A percentile compares a stretch with the other conserved stretches of the same genome.
These are phyloP conservation scores for Strobilomyces echinocephalus DNA, from an alignment of 768 basidiomycete genomes.

Conservation along the genomic window DNA sequence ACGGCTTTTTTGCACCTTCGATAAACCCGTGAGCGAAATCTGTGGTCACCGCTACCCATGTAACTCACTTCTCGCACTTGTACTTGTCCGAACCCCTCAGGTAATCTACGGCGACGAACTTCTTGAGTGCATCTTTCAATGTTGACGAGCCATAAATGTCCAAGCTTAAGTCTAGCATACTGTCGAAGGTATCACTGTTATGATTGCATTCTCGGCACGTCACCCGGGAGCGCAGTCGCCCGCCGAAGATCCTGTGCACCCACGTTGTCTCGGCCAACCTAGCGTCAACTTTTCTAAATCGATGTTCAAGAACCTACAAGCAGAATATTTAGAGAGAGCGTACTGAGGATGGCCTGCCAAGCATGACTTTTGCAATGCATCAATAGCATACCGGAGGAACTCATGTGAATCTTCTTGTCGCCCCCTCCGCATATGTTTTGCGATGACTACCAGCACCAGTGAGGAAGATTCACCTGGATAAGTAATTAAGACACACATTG, in stretches of 20 bases:
- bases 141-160: conserved; percentile 68
- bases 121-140: conserved; percentile 68
- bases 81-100: conserved; percentile 93
- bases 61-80: conserved; percentile 94
- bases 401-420: conserved; percentile 98
- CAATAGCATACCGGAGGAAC: conserved; percentile 91
- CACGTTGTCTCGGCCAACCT: conserved; percentile 82
- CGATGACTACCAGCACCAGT: conserved; percentile 57
- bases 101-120: conserved; percentile 77
- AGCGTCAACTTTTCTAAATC: conserved; percentile 58
- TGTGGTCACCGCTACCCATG: background rate
- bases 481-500: conserved; percentile 47
- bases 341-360: conserved; percentile 69
- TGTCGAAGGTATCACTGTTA: conserved; percentile 95
- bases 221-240: conserved; percentile 85
- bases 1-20: conserved; percentile 88
- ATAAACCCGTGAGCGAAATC: conserved; percentile 7
- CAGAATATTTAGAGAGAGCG: conserved; percentile 26
- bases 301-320: conserved; percentile 9
- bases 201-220: conserved; percentile 75
- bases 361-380: conserved; percentile 83
- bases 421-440: conserved; percentile 86
- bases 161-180: conserved; percentile 88
- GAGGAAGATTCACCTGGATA: conserved; percentile 3
- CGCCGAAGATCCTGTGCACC: conserved; percentile 94